Conservation (phyloP, 192 early-diverging fungal genomes). For the Coemansia sp. region DNA sequence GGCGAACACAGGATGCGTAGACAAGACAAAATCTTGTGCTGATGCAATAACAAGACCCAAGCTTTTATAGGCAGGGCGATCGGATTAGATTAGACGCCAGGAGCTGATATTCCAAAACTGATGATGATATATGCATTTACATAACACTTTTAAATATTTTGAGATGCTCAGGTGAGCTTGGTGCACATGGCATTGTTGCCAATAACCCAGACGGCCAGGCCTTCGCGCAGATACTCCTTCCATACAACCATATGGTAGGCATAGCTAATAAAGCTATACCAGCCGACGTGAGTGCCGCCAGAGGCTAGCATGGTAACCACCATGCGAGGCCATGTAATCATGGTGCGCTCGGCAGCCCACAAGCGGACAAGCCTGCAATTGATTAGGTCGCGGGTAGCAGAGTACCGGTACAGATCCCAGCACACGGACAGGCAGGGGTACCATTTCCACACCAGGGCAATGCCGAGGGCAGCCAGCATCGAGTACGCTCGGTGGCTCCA, state of each 20-base stretch:
- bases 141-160: background rate
- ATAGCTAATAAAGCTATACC: constrained; percentile 56
- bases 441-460: constrained; percentile 34
- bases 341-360: constrained; percentile 19
- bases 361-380: constrained; percentile 4
- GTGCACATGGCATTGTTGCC: constrained; percentile 37
- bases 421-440: constrained; percentile 29
- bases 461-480: constrained; percentile 22
- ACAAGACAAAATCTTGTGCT: no score
- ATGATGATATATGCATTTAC: no score
- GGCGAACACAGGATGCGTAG: no score
- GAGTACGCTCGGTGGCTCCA: constrained; percentile 47
- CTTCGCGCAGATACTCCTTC: constrained; percentile 46
- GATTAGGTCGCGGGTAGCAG: background rate
- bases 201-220: constrained; percentile 45
- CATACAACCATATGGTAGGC: constrained; percentile 50
- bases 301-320: constrained; percentile 24
- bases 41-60: no score
- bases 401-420: constrained; percentile 13
- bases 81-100: no score
- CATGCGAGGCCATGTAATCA: constrained; percentile 14
- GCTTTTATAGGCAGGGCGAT: no score
- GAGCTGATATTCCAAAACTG: no score
- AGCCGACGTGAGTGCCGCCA: constrained; percentile 39
- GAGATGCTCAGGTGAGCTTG: constrained; percentile 19